These are phyloP conservation scores for Arxiozyma slooffiae DNA, from an alignment of 1,139 yeast genomes.

Conservation along the genomic window DNA sequence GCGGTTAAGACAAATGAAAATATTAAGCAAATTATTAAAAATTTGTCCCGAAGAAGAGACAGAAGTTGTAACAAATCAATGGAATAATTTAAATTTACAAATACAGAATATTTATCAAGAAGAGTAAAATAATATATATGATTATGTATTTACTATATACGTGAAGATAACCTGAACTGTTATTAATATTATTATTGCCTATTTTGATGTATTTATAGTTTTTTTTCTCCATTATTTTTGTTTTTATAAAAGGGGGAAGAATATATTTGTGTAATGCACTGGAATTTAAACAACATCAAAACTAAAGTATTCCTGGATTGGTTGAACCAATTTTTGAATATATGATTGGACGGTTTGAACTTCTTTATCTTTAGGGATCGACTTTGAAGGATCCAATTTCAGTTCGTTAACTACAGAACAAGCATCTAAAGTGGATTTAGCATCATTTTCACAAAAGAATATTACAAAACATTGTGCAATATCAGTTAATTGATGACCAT, in stretches of 20 bases:
- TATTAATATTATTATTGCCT: background rate
- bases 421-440: slow-evolving; percentile 43
- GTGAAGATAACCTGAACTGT: background rate
- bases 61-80: slow-evolving; percentile 34
- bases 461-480: slow-evolving; percentile 44
- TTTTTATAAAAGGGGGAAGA: no score
- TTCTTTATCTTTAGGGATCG: slow-evolving; percentile 30
- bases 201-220: no score
- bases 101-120: background rate
- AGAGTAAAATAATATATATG: slow-evolving; percentile 2
- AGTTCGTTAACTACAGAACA: slow-evolving; percentile 40
- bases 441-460: slow-evolving; percentile 39
- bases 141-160: background rate
- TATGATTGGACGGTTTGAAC: slow-evolving; percentile 29
- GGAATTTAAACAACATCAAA: no score
- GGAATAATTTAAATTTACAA: slow-evolving; percentile 34
- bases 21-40: slow-evolving; percentile 40
- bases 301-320: no score
- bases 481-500: slow-evolving; percentile 27
- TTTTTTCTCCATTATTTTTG: no score
- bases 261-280: no score
- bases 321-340: slow-evolving; percentile 16
- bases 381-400: slow-evolving; percentile 22
- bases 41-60: slow-evolving; percentile 36
- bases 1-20: slow-evolving; percentile 38